Base-by-base conservation (phyloP, 208 protist genomes). In the Phytomonas sp. region DNA sequence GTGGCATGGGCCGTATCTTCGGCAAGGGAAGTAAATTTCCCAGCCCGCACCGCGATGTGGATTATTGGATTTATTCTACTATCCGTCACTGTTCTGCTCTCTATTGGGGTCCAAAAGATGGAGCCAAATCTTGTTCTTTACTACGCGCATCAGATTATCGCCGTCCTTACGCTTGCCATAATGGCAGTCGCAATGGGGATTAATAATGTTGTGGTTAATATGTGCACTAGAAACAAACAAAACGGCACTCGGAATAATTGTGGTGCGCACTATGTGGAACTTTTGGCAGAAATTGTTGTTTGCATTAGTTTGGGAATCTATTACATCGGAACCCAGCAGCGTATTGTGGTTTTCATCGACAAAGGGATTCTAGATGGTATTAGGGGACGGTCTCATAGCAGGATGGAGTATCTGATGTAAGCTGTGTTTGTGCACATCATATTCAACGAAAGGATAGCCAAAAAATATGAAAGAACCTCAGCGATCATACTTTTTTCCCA, bases 311-410 rank as follows among this genome's bases (percentile, higher is more conserved):
- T 92, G 86, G 82, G 66, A 26, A 68, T 78, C 60, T 76, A 72
- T 51, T 94, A 80, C 74, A 78, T 65, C n/a, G 86, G 83, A 28
- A 91, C 89, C 26, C 89, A 95, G 70, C 86, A 95, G 76, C 87
- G 89, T 20, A 87, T 95, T 66, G 81, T 93, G 29, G 88, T 79
- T 1, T 95, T 91, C 72, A 90, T 93, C 64, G 85, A 93, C 73
- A 93, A 92, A 69, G 85, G 87, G 51, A 93, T 95, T 68, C 72
- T 95, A 30, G 87, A 95, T 63, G 89, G 89, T 53, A 93, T 93
- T 62, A 89, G 87, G 71, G 85, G 87, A 29, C 80, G 87, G 40
- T 88, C 88, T 6, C 87, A 87, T 60, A 79, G 80, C 28, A 82
- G 84, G 59, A 85, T 94, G 83, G 86, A 83, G 56, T 81, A 94